Percentiles rank a stretch among this genome's conserved stretches.
phyloP scores from a whole-genome alignment of 345 rosid genomes.

The Eucalyptus caleyi region DNA sequence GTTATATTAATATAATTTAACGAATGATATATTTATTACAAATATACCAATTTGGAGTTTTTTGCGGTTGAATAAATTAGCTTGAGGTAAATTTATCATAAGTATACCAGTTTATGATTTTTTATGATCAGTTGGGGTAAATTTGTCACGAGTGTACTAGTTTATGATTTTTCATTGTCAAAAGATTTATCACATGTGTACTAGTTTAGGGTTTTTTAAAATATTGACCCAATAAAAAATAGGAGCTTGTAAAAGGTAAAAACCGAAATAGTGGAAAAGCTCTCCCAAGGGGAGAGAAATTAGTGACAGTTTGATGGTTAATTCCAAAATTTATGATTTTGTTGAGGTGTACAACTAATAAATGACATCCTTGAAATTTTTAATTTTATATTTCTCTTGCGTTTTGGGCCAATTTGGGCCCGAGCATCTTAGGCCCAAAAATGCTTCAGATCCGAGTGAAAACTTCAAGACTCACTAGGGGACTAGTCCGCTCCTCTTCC shows the following conservation, averaged over 20 bases:
- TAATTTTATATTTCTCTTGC: neutral
- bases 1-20: too few species aligned
- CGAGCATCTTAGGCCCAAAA: neutral
- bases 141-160: accelerated
- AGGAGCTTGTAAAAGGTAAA: neutral
- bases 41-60: accelerated
- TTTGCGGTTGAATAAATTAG: too few species aligned
- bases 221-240: too few species aligned
- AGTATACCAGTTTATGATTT: accelerated
- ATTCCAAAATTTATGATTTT: neutral
- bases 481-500: neutral
- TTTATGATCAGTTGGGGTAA: too few species aligned
- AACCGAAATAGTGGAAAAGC: neutral
- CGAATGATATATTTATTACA: too few species aligned
- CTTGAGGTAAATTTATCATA: too few species aligned
- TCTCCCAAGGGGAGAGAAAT: neutral
- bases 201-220: accelerated
- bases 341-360: neutral
- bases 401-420: neutral
- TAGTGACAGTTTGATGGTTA: neutral
- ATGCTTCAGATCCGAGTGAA: neutral
- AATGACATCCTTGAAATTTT: neutral
- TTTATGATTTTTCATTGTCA: too few species aligned
- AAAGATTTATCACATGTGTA: too few species aligned
- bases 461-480: neutral